Evolutionary conservation across 257 asterid genomes (phyloP).

Genomic region (Solanum commersonii): DNA sequence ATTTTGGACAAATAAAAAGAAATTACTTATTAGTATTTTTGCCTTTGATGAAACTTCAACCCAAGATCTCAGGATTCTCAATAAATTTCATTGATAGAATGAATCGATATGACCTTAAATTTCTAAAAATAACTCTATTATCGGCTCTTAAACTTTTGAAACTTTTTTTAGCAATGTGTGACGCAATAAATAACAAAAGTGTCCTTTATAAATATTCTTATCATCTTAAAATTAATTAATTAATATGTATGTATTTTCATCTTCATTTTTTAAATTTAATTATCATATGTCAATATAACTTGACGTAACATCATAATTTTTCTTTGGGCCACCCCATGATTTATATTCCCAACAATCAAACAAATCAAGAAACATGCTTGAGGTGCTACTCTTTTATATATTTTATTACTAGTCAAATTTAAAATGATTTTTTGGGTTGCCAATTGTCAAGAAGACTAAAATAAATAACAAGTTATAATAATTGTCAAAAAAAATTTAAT

Average conservation of each 20-base stretch:
- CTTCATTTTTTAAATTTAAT: background rate
- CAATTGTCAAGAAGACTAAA: background rate
- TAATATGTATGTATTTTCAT: background rate
- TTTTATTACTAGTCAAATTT: background rate
- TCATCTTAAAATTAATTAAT: background rate
- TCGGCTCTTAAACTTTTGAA: background rate
- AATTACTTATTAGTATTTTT: background rate
- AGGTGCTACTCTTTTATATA: background rate
- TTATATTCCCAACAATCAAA: background rate
- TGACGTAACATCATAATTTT: background rate
- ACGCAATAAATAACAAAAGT: background rate
- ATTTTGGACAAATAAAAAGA: background rate
- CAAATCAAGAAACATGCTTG: background rate
- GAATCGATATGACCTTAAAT: background rate
- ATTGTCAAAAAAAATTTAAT: background rate
- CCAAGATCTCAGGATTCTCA: background rate
- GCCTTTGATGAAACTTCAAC: background rate
- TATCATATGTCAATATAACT: background rate
- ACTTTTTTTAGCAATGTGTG: background rate
- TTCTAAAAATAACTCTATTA: no score
- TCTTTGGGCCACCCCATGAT: background rate
- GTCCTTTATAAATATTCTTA: background rate
- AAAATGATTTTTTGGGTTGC: background rate
- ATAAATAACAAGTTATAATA: background rate
- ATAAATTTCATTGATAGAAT: background rate